These are phyloP conservation scores for Lasiosphaeria ovina DNA, from an alignment of 495 filamentous ascomycete genomes.

Conservation along the genomic window DNA sequence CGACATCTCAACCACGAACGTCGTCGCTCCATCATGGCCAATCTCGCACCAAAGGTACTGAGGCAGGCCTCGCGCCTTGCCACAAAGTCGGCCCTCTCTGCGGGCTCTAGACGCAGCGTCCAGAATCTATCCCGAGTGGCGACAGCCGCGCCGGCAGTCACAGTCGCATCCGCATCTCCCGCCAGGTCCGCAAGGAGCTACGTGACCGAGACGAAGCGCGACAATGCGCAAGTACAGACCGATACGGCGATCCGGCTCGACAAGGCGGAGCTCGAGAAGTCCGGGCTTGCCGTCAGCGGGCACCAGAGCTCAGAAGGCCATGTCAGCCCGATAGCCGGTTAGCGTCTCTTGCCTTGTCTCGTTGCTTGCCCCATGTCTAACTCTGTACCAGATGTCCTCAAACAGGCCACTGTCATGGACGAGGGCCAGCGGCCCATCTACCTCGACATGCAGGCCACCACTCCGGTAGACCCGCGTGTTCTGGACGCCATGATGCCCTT, in stretches of 20 bases:
- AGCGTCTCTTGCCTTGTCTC: conserved; percentile 10
- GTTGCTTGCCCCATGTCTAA: conserved; percentile 7
- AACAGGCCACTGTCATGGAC: conserved; percentile 90
- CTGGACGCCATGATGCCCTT: conserved; percentile 96
- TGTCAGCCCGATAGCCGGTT: conserved; percentile 77
- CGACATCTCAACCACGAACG: conserved; percentile 10
- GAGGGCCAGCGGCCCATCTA: conserved; percentile 94
- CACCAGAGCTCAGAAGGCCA: conserved; percentile 53
- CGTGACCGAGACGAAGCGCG: conserved; percentile 79
- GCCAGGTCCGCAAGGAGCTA: conserved; percentile 54
- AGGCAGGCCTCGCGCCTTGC: conserved; percentile 76
- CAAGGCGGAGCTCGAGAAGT: conserved; percentile 77
- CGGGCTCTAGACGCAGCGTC: conserved; percentile 46
- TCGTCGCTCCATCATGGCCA: conserved; percentile 58
- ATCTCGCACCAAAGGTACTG: conserved; percentile 65
- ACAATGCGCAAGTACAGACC: conserved; percentile 76
- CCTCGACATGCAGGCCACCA: conserved; percentile 97
- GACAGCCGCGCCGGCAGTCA: conserved; percentile 23
- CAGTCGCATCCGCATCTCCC: neutral
- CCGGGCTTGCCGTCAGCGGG: conserved; percentile 57
- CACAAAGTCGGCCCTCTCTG: conserved; percentile 50
- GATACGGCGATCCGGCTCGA: conserved; percentile 82
- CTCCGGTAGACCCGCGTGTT: conserved; percentile 91
- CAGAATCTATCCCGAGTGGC: conserved; percentile 45
- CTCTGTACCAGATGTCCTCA: conserved; percentile 63